Evolutionary conservation across 371 early-diverging fungal genomes (phyloP), one percentile per base, ranked within the genome.

Genomic region (Mucor saturninus): DNA sequence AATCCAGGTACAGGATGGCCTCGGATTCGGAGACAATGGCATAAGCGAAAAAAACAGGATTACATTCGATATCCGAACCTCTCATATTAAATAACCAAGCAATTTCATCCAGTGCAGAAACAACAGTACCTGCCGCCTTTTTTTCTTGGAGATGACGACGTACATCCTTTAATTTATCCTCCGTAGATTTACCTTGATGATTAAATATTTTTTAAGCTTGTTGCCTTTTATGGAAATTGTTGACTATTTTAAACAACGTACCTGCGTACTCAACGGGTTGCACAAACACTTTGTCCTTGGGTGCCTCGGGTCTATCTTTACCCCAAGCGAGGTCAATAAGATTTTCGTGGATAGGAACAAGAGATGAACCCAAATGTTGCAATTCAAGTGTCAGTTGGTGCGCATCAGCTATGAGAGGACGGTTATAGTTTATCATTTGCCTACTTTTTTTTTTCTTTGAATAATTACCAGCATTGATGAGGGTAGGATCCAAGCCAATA

Each of bases 41-140:
- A 76, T 97, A 99, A 4, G 98, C 79, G 72, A 95, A 98, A 75
- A 99, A 99, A n/a, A 99, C 96, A 1, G 99, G 98, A 76, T 99
- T 99, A 83, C 92, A 99, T 42, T 86, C 83, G 62, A 99, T 94
- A 75, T 99, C 99, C 9, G 87, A 90, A 15, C 99, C 99, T 65
- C 99, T 91, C 61, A 99, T 76, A 75, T 99, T 99, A 74, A 97
- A 94, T 45, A 99, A 79, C 99, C 99, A 96, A 26, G 95, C 95
- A 65, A 95, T 87, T 78, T 97, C 99, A 79, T 97, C 98, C 63
- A 96, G 80, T 5, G 91, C 95, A 5, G 94, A 86, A 5, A 95
- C 87, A 6, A 93, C 87, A 43, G 90, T 81, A 39, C 94, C 95
- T 58, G 84, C 85, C 8, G 74, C 81, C 87, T 86, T 51, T 71